A percentile compares a stretch with the other conserved stretches of the same genome.
Conservation (phyloP, 1,284 basidiomycete species). For the Peniophora sp. region DNA sequence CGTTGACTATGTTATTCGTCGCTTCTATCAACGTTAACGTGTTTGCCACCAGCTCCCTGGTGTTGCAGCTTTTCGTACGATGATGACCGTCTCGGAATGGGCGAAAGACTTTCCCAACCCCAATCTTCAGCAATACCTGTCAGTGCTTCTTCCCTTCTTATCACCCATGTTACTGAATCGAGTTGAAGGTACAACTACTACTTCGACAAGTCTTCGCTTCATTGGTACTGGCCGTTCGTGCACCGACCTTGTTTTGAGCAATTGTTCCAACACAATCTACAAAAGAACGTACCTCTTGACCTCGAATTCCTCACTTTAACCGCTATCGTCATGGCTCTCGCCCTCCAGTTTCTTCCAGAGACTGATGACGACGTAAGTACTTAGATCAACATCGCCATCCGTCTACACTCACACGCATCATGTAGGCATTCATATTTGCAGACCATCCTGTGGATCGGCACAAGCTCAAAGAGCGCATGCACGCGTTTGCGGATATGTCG, state of each 20-base stretch:
- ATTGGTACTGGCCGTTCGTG: constrained; percentile 14
- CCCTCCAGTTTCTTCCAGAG: constrained; percentile 17
- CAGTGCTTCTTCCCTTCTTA: too few species aligned
- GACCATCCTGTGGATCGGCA: constrained; percentile 13
- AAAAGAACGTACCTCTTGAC: constrained; percentile 6
- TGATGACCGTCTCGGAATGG: constrained; percentile 5
- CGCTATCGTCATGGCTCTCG: constrained; percentile 14
- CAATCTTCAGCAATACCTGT: constrained; percentile 5
- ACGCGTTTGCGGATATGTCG: constrained; percentile 12
- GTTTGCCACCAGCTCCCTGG: background rate
- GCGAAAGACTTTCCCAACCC: constrained; percentile 14
- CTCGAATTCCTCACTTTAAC: constrained; percentile 15
- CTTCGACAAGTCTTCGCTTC: constrained; percentile 15
- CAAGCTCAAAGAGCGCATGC: constrained; percentile 11
- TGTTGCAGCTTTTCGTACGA: constrained; percentile 3
- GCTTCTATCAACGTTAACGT: background rate
- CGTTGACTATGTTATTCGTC: background rate
- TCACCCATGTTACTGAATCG: too few species aligned
- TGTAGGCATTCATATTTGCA: constrained; percentile 11
- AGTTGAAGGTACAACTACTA: constrained; percentile 10
- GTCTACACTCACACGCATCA: background rate
- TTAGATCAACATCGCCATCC: background rate
- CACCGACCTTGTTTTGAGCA: constrained; percentile 15
- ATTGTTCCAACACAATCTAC: constrained; percentile 11
- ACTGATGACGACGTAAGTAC: constrained; percentile 13